A percentile compares a stretch with the other conserved stretches of the same genome.
phyloP scores from a whole-genome alignment of 78 protist genomes.

The Pelomyxa schiedti region DNA sequence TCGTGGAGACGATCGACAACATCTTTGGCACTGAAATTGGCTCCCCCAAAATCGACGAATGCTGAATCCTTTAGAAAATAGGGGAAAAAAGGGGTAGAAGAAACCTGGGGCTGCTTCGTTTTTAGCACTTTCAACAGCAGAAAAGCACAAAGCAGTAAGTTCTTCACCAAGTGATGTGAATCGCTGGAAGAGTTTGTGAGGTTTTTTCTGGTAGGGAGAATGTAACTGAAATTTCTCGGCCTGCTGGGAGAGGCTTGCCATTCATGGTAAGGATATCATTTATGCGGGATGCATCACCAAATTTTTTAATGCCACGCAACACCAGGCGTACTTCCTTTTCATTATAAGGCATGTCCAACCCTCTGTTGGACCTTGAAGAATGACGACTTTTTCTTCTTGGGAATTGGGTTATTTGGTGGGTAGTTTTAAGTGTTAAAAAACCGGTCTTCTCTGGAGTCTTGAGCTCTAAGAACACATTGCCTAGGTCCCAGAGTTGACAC shows the following conservation, averaged over 20 bases:
- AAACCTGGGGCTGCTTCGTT: slow-evolving; percentile 18
- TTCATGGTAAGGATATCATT: background rate
- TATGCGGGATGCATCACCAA: background rate
- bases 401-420: background rate
- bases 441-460: slow-evolving; percentile 9
- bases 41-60: slow-evolving; percentile 16
- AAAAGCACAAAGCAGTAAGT: background rate
- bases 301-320: background rate
- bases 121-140: slow-evolving; percentile 21
- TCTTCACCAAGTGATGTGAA: background rate
- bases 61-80: slow-evolving; percentile 23
- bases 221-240: slow-evolving; percentile 11
- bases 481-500: background rate
- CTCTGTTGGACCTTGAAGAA: background rate
- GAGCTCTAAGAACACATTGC: background rate
- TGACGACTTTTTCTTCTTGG: slow-evolving; percentile 3
- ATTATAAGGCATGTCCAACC: slow-evolving; percentile 2
- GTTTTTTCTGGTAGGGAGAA: slow-evolving; percentile 20
- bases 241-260: too few relatives aligned
- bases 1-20: slow-evolving; percentile 38
- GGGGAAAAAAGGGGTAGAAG: background rate
- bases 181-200: slow-evolving; percentile 1
- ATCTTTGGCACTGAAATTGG: slow-evolving; percentile 38
- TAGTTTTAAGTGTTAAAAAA: background rate
- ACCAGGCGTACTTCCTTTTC: background rate